These are phyloP conservation scores for Euphorbia corollata DNA, from an alignment of 441 rosid genomes.

Conservation along the genomic window DNA sequence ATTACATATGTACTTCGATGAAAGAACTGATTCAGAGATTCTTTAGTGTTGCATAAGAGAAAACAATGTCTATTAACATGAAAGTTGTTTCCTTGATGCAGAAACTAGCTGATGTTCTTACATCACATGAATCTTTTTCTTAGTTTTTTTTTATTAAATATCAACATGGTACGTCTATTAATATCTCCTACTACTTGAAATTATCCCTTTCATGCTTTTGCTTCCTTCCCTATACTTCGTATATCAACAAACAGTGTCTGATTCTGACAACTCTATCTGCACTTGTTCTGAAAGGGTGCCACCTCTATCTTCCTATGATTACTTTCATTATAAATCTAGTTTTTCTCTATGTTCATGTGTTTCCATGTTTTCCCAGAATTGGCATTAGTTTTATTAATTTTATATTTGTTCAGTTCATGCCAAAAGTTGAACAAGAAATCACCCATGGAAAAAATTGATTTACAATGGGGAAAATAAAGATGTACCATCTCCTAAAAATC, in stretches of 20 bases:
- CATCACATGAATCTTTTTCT: not conserved
- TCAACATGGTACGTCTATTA: not conserved
- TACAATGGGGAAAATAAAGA: not conserved
- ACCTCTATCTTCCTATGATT: not conserved
- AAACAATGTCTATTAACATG: not conserved
- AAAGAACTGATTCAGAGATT: not conserved
- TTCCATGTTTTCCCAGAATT: not conserved
- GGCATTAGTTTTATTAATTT: not conserved
- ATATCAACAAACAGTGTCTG: not conserved
- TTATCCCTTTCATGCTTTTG: too few relatives aligned
- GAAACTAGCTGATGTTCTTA: conserved; percentile 6
- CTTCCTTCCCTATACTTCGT: not conserved
- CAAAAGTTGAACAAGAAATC: not conserved
- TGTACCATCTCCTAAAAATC: not conserved
- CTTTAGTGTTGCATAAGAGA: not conserved
- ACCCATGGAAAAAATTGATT: too few relatives aligned
- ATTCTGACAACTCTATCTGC: not conserved
- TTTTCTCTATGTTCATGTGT: not conserved
- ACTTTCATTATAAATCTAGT: not conserved
- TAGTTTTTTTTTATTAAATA: not conserved
- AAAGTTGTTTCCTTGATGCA: not conserved
- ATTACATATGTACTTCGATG: not conserved
- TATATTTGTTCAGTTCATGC: not conserved
- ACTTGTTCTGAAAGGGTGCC: not conserved
- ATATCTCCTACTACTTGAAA: not conserved